Evolutionary conservation across 371 early-diverging fungal species (phyloP), one percentile per base, ranked within the genome.

Genomic region (Blastocladiella emersonii): DNA sequence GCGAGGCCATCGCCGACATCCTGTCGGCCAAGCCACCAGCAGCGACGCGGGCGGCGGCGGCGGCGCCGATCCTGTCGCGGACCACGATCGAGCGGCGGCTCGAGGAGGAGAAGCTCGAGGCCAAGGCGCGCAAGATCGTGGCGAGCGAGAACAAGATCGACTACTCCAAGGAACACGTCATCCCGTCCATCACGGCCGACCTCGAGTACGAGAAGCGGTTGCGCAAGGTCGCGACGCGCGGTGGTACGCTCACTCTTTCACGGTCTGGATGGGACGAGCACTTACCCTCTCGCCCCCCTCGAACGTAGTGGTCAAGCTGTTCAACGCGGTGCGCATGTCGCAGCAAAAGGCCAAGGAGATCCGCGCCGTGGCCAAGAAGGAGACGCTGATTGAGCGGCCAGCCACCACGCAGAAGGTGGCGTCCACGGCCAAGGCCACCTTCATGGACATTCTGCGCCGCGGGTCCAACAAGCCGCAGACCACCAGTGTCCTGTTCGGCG

Each of bases 201-300:
- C 76, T 84, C 68, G 89, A 88, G 45, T 84, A 86, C 57, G 91
- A 91, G 68, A 88, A 87, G 74, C 77, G 77, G 70, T 64, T 91
- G 74, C 77, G 85, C 68, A 89, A 88, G 74, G 84, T 88, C 23
- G 88, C 89, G 6, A 91, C 91, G 15, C 74, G 85, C 61, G 91
- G 91, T 74, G 90, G 88, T 85, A 76, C 59, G 74, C 67, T 19
- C n/a, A 34, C 27, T n/a, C 34, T 30, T 56, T 23, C 45, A 44
- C 49, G 30, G 35, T 55, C n/a, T 23, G n/a, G 12, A 48, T 44
- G 36, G 41, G 34, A 23, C 8, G n/a, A n/a, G 57, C 25, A 3
- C 34, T 13, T 23, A 56, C 17, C 17, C 30, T 13, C 17, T 23
- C 32, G 7, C 55, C 48, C 12, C 2, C 10, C 21, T 59, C 48